phyloP scores from a whole-genome alignment of 495 filamentous ascomycete species.

The Amniculicola lignicola region DNA sequence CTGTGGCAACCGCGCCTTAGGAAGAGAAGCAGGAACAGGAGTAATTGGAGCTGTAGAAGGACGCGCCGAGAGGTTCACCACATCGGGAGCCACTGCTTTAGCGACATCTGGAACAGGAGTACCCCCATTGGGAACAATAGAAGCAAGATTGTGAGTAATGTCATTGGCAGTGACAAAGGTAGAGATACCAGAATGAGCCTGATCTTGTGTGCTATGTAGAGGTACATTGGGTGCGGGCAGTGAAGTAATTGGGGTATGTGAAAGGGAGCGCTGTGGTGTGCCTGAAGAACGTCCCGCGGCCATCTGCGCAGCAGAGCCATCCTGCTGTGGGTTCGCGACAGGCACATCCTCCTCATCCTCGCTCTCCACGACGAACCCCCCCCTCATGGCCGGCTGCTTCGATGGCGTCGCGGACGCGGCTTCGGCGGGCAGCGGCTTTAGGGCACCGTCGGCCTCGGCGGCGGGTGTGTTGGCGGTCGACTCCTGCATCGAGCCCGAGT shows the following conservation, averaged over 20 bases:
- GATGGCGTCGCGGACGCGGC: slow-evolving; percentile 15
- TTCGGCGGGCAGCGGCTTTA: slow-evolving; percentile 23
- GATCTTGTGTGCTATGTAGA: slow-evolving; percentile 52
- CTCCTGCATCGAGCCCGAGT: slow-evolving; percentile 28
- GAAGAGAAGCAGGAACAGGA: slow-evolving; percentile 36
- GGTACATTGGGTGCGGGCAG: slow-evolving; percentile 59
- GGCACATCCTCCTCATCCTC: slow-evolving; percentile 50
- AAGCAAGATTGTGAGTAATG: slow-evolving; percentile 43
- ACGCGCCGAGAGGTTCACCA: slow-evolving; percentile 6
- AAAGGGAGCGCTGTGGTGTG: slow-evolving; percentile 48
- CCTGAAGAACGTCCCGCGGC: slow-evolving; percentile 29
- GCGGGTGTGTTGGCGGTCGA: slow-evolving; percentile 10
- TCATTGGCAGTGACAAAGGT: slow-evolving; percentile 48
- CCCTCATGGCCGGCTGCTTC: slow-evolving; percentile 65
- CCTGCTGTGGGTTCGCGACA: slow-evolving; percentile 32
- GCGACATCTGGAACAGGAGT: slow-evolving; percentile 29
- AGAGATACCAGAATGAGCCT: slow-evolving; percentile 54
- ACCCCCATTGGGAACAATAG: slow-evolving; percentile 33
- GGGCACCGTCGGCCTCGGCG: neutral
- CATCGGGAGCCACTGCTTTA: slow-evolving; percentile 25
- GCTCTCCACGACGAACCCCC: slow-evolving; percentile 78
- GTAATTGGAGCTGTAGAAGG: slow-evolving; percentile 18
- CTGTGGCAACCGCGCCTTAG: slow-evolving; percentile 63
- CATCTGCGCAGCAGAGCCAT: slow-evolving; percentile 38
- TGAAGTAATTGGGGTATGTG: slow-evolving; percentile 46